phyloP scores from a whole-genome alignment of 1,284 basidiomycete species.

The Pseudozyma sp. region DNA sequence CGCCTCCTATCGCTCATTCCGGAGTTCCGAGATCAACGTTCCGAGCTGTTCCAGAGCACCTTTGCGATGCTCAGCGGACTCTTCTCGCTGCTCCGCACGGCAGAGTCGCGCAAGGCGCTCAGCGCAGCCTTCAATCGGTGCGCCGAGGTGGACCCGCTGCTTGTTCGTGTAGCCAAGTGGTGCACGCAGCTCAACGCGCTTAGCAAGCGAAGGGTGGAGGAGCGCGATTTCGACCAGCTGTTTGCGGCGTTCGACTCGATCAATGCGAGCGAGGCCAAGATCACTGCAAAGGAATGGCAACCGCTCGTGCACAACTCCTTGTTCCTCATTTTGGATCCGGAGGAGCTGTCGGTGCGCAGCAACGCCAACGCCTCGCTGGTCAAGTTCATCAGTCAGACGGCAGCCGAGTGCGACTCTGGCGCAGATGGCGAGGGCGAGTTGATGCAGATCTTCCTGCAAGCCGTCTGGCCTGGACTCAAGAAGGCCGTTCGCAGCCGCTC shows the following conservation, averaged over 20 bases:
- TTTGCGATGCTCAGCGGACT: slow-evolving; percentile 60
- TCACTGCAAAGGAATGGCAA: slow-evolving; percentile 76
- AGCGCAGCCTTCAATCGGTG: slow-evolving; percentile 59
- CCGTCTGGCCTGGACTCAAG: slow-evolving; percentile 85
- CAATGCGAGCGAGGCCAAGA: slow-evolving; percentile 75
- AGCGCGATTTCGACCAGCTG: slow-evolving; percentile 91
- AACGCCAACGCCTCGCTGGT: slow-evolving; percentile 83
- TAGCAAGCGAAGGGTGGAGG: slow-evolving; percentile 83
- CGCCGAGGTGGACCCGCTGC: slow-evolving; percentile 45
- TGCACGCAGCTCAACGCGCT: slow-evolving; percentile 80
- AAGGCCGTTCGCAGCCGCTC: slow-evolving; percentile 82
- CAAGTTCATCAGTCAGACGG: slow-evolving; percentile 75
- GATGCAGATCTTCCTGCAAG: slow-evolving; percentile 74
- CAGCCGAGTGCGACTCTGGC: slow-evolving; percentile 24
- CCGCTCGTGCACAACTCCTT: slow-evolving; percentile 87
- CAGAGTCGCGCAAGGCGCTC: slow-evolving; percentile 50
- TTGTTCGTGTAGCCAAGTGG: slow-evolving; percentile 54
- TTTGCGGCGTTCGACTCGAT: slow-evolving; percentile 81
- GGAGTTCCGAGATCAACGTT: slow-evolving; percentile 71
- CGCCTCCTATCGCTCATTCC: slow-evolving; percentile 80
- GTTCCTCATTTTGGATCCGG: slow-evolving; percentile 87
- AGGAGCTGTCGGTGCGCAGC: slow-evolving; percentile 87
- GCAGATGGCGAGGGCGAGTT: slow-evolving; percentile 15
- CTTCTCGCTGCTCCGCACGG: slow-evolving; percentile 55
- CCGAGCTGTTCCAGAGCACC: slow-evolving; percentile 46